Base-by-base conservation (phyloP, 163 green algal genomes). In the Picocystis sp. region DNA sequence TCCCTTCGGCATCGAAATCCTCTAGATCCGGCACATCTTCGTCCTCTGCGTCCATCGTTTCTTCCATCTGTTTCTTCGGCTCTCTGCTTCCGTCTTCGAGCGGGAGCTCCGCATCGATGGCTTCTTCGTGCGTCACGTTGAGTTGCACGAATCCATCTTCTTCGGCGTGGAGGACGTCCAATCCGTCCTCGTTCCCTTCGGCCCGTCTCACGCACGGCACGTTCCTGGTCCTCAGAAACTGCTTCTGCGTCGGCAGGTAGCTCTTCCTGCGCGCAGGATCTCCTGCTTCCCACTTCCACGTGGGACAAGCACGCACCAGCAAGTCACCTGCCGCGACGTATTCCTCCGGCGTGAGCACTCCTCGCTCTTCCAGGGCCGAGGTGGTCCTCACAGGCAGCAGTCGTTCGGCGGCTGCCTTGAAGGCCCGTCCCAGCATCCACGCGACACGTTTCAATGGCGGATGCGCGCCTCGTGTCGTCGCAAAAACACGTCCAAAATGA, bases 151-250 rank as follows among this genome's bases (percentile, higher is more conserved):
- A 34, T 54, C 47, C n/a, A 11, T 34, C 47, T 54, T 8, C 47
- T 22, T 54, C 17, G n/a, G 9, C 47, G 8, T 54, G 24, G 24
- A 11, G 11, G 9, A 35, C 11, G n/a, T 54, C n/a, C 47, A 54
- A 9, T 11, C 34, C 19, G 11, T 54, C 47, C 11, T 54, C 47
- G n/a, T 54, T 11, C 9, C 11, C 8, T 11, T 38, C 38, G 47
- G 47, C 47, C 9, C 47, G 47, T 33, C 47, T 11, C 9, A 54
- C 24, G 47, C 47, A 54, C 47, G 47, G 47, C 21, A 71, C 60
- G 54, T 66, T 69, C n/a, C 56, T 45, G 22, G 83, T 94, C 15
- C 91, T 71, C 2, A 94, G 74, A 53, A 77, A 94, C 64, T 94
- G 84, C 66, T 93, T 94, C 38, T 81, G 65, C 6, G 59, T 43